phyloP scores from a whole-genome alignment of 2,329 filamentous ascomycete genomes.

The Microascus cirrosus region DNA sequence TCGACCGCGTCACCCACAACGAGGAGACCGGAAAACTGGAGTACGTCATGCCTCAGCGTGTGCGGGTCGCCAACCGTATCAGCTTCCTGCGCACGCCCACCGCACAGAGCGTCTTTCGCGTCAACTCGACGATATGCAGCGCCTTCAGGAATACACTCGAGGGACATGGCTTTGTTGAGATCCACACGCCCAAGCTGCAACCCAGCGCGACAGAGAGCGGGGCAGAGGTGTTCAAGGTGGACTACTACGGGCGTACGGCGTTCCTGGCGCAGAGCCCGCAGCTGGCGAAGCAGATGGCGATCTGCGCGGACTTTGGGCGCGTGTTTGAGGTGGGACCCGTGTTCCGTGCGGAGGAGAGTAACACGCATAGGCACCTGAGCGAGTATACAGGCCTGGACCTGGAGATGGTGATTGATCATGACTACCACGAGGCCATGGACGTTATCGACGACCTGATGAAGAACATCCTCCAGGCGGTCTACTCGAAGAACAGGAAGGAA shows the following conservation, averaged over 20 bases:
- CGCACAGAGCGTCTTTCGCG: constrained; percentile 78
- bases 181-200: constrained; percentile 87
- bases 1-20: constrained; percentile 24
- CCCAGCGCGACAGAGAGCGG: constrained; percentile 85
- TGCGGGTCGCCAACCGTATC: constrained; percentile 67
- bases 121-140: constrained; percentile 70
- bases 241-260: constrained; percentile 80
- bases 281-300: constrained; percentile 84
- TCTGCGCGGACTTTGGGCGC: constrained; percentile 77
- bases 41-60: constrained; percentile 53
- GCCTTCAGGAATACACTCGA: constrained; percentile 71
- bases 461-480: constrained; percentile 42
- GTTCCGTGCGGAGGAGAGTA: constrained; percentile 90
- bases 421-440: constrained; percentile 79
- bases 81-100: constrained; percentile 78
- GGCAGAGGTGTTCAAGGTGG: constrained; percentile 80
- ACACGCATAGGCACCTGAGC: constrained; percentile 87
- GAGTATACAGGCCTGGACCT: constrained; percentile 90
- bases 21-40: constrained; percentile 28
- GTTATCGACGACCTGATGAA: constrained; percentile 75
- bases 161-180: constrained; percentile 72
- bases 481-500: constrained; percentile 39
- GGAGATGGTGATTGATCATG: constrained; percentile 81
- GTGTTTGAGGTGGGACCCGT: constrained; percentile 88
- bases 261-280: constrained; percentile 90